A percentile compares a stretch with the other conserved stretches of the same genome.
These are phyloP conservation scores for Psidium friedrichsthalianum DNA, from an alignment of 345 rosid species.

Conservation along the genomic window DNA sequence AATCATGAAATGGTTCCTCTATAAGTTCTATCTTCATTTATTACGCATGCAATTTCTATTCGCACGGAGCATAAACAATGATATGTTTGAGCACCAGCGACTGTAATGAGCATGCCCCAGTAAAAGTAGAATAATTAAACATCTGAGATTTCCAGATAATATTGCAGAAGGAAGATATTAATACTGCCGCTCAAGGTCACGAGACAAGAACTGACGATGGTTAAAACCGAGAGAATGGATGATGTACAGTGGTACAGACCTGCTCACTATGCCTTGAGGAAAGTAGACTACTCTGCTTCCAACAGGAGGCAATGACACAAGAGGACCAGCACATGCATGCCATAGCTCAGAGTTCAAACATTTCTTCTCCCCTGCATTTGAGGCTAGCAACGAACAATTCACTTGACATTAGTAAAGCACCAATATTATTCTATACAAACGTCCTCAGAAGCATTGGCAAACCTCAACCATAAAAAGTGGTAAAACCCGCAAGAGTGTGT, in stretches of 20 bases:
- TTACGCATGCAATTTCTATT: neutral
- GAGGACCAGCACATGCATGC: constrained; percentile 97
- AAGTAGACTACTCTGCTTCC: constrained; percentile 89
- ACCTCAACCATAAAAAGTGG: neutral
- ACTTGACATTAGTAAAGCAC: too few relatives aligned
- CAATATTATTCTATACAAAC: neutral
- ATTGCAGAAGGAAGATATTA: neutral
- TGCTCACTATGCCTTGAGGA: constrained; percentile 95
- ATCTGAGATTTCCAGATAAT: neutral
- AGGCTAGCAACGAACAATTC: neutral
- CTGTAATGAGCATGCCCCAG: neutral
- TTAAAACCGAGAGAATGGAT: neutral
- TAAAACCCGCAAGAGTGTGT: neutral
- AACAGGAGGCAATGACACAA: constrained; percentile 71
- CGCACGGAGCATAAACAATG: neutral
- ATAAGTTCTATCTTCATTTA: neutral
- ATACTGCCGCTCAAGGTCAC: neutral
- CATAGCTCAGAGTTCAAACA: constrained; percentile 78
- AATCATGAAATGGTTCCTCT: neutral
- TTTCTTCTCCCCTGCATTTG: constrained; percentile 58
- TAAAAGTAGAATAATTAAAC: neutral
- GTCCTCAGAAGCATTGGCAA: neutral
- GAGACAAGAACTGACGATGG: neutral
- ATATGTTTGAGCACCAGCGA: neutral
- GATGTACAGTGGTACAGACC: constrained; percentile 18